Base-by-base conservation (phyloP, 2,329 filamentous ascomycete species). In the Trichothecium sympodiale region DNA sequence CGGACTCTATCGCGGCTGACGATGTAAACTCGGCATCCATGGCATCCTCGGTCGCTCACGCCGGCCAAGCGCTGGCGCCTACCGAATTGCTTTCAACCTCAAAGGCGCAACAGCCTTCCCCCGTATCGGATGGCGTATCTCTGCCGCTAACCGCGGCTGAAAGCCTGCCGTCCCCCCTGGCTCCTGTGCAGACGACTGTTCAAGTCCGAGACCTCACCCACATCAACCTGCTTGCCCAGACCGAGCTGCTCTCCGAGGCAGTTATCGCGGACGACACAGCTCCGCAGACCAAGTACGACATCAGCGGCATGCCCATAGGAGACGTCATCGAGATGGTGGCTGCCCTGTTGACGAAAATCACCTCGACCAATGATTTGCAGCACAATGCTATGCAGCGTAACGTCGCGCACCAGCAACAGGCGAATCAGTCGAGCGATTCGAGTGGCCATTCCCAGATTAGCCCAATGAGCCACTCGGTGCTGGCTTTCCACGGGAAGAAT, bases 321-420 rank as follows among this genome's bases (percentile, higher is more conserved):
- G 89, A 98, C 53, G 85, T 98, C 47, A 98, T 98, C 54, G 89
- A 96, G 59, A 96, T 98, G 91, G 91, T 98, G 4, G 91, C 91
- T 4, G 91, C 88, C 6, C 71, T 98, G 17, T 67, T 98, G 42
- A 94, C 89, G 38, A 96, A 96, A 59, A 98, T 98, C 49, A 96
- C 91, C 5, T 86, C 85, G 4, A 95, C 89, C 38, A 98, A 98
- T 54, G 91, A 98, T 55, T 66, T 81, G 35, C 88, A 96, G 55
- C 89, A 96, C 58, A 86, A 95, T 54, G 83, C 88, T 43, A 61
- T 94, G 45, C 86, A 95, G 59, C 77, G 86, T 38, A 76, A 74
- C 41, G 69, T 65, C 3, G 58, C 67, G n/a, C 71, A 75, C 39
- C 68, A 74, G 41, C 69, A 72, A 38, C 71, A 74, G 43, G 71